Percentiles rank a stretch among this genome's conserved stretches.
phyloP scores from a whole-genome alignment of 176 grass and related monocot genomes.

The Carex cristatella region DNA sequence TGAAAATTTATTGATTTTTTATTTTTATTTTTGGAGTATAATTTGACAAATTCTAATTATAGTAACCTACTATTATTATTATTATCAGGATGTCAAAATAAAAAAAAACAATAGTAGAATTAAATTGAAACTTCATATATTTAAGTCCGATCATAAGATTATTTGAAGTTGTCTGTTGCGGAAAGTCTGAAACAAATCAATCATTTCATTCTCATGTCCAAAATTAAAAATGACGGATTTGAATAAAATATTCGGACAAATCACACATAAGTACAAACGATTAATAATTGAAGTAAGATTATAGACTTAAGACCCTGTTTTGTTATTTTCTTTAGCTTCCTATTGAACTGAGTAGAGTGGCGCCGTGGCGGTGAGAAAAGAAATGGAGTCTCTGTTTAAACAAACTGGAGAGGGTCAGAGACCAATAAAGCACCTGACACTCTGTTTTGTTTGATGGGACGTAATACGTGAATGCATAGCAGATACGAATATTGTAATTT shows the following conservation, averaged over 20 bases:
- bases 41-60: too few relatives aligned
- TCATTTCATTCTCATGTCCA: not conserved
- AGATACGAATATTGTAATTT: slow-evolving; percentile 14
- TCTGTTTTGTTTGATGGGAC: slow-evolving; percentile 19
- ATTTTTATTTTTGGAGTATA: too few relatives aligned
- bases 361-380: not conserved
- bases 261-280: not conserved
- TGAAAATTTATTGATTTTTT: too few relatives aligned
- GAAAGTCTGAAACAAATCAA: not conserved
- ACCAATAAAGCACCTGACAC: slow-evolving; percentile 14
- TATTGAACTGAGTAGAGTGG: not conserved
- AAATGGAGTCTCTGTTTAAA: not conserved
- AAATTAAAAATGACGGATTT: not conserved
- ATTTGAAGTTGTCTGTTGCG: not conserved
- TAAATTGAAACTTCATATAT: not conserved
- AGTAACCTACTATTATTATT: too few relatives aligned
- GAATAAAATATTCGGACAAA: not conserved
- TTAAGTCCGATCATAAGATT: not conserved
- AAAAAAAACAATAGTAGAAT: not conserved
- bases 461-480: not conserved
- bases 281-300: not conserved
- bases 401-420: not conserved
- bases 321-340: not conserved
- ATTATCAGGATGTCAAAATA: too few relatives aligned
- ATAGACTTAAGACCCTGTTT: not conserved